Percentiles rank a stretch among this genome's conserved stretches.
These are phyloP conservation scores for Pseudoperonospora humuli DNA, from an alignment of 352 stramenopile species.

Conservation along the genomic window DNA sequence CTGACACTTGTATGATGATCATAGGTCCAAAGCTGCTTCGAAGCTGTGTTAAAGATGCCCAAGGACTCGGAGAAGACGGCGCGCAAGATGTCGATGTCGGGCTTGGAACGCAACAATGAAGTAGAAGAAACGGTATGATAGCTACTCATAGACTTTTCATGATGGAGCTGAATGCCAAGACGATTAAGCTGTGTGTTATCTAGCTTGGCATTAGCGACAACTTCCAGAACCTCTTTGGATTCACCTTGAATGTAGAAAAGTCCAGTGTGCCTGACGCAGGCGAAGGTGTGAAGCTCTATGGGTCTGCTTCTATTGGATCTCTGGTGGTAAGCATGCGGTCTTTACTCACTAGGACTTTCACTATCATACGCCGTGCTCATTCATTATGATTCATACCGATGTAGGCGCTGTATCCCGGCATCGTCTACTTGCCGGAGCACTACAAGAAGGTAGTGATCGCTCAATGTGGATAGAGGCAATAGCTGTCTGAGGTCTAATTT, in stretches of 20 bases:
- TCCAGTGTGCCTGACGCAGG: conserved; percentile 57
- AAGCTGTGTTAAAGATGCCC: conserved; percentile 50
- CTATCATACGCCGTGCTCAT: neutral
- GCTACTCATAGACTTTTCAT: neutral
- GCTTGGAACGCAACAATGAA: conserved; percentile 39
- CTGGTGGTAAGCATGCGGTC: conserved; percentile 38
- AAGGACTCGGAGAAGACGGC: conserved; percentile 21
- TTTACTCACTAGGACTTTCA: neutral
- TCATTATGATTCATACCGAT: neutral
- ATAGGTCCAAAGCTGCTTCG: conserved; percentile 46
- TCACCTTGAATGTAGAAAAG: conserved; percentile 55
- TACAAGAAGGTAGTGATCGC: conserved; percentile 58
- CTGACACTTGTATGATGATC: too few species aligned
- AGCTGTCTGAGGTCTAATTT: neutral
- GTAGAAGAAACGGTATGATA: conserved; percentile 21
- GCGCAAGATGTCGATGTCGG: conserved; percentile 56
- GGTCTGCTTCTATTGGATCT: conserved; percentile 54
- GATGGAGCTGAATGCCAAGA: neutral
- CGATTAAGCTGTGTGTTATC: neutral
- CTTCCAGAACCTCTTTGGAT: conserved; percentile 57
- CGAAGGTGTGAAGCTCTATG: conserved; percentile 64
- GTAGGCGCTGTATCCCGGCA: conserved; percentile 68
- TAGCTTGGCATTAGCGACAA: conserved; percentile 31
- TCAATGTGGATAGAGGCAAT: neutral
- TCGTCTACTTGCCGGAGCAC: conserved; percentile 79